These are phyloP conservation scores for Salvia hispanica DNA, from an alignment of 257 asterid genomes.

Conservation along the genomic window DNA sequence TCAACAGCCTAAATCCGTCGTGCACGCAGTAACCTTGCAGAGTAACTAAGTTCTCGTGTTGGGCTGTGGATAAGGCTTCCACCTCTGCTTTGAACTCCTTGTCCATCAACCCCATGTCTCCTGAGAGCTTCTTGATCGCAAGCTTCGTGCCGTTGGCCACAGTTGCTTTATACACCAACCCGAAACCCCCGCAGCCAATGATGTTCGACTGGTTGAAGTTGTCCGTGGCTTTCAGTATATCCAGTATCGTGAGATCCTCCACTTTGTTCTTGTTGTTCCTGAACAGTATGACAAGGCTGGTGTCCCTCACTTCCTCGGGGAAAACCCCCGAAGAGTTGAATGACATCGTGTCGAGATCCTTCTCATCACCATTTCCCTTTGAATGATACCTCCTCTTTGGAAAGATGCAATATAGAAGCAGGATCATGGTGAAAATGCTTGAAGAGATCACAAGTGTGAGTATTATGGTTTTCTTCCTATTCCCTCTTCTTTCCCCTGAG, in stretches of 20 bases:
- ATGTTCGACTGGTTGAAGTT: conserved; percentile 86
- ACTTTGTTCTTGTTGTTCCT: conserved; percentile 59
- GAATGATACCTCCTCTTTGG: conserved; percentile 63
- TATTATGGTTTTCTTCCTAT: conserved; percentile 63
- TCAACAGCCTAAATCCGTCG: conserved; percentile 75
- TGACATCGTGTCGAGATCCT: conserved; percentile 55
- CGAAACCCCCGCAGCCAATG: conserved; percentile 95
- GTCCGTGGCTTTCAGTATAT: conserved; percentile 82
- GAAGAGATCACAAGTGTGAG: conserved; percentile 70
- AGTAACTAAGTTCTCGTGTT: conserved; percentile 81
- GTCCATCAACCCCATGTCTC: conserved; percentile 95
- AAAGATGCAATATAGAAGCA: conserved; percentile 65
- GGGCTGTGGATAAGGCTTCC: conserved; percentile 90
- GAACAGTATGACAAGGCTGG: conserved; percentile 72
- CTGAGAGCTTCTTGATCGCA: conserved; percentile 94
- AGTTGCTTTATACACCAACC: conserved; percentile 87
- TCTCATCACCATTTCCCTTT: conserved; percentile 53
- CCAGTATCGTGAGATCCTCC: conserved; percentile 69
- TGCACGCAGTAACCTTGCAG: conserved; percentile 92
- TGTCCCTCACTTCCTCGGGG: conserved; percentile 62
- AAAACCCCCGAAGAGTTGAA: conserved; percentile 74
- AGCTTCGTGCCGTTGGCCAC: conserved; percentile 65
- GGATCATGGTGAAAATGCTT: conserved; percentile 55
- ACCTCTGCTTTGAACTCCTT: conserved; percentile 97
- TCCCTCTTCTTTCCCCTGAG: conserved; percentile 40